Percentiles rank a stretch among this genome's conserved stretches.
Evolutionary conservation across 1,139 yeast genomes (phyloP).

Genomic region (Hyphopichia buzzinii): DNA sequence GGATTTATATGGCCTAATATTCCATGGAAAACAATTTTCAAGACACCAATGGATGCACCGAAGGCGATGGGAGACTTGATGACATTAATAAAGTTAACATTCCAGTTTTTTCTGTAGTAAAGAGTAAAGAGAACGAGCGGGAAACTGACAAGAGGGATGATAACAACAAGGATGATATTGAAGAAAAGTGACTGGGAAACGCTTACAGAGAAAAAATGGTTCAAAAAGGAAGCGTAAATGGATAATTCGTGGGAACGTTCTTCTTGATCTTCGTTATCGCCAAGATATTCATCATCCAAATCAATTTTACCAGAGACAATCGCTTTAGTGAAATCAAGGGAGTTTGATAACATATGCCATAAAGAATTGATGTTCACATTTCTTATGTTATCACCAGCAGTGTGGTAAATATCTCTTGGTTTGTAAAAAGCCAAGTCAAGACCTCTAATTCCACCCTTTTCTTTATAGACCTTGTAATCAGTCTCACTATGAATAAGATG

Average conservation of each 20-base stretch:
- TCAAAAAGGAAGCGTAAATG: slow-evolving; percentile 61
- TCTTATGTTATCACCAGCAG: slow-evolving; percentile 66
- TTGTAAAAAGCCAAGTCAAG: slow-evolving; percentile 60
- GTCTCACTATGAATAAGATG: slow-evolving; percentile 79
- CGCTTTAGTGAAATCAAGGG: slow-evolving; percentile 53
- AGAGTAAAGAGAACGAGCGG: slow-evolving; percentile 47
- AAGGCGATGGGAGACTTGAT: slow-evolving; percentile 59
- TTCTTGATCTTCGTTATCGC: slow-evolving; percentile 6
- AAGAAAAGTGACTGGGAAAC: slow-evolving; percentile 42
- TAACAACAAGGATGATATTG: slow-evolving; percentile 49
- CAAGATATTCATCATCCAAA: slow-evolving; percentile 30
- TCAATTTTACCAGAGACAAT: slow-evolving; percentile 41
- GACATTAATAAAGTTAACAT: slow-evolving; percentile 33
- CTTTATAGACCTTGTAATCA: slow-evolving; percentile 72
- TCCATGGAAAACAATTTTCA: slow-evolving; percentile 34
- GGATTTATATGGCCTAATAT: slow-evolving; percentile 45
- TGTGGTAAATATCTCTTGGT: slow-evolving; percentile 84
- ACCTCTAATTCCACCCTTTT: slow-evolving; percentile 68
- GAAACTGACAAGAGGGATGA: slow-evolving; percentile 54
- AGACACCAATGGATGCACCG: slow-evolving; percentile 35
- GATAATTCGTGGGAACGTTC: slow-evolving; percentile 37
- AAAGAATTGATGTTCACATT: slow-evolving; percentile 64
- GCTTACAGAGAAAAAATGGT: slow-evolving; percentile 56
- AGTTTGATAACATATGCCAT: slow-evolving; percentile 78
- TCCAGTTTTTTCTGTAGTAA: slow-evolving; percentile 51